These are phyloP conservation scores for Colletotrichum viniferum DNA, from an alignment of 2,329 filamentous ascomycete species.

Conservation along the genomic window DNA sequence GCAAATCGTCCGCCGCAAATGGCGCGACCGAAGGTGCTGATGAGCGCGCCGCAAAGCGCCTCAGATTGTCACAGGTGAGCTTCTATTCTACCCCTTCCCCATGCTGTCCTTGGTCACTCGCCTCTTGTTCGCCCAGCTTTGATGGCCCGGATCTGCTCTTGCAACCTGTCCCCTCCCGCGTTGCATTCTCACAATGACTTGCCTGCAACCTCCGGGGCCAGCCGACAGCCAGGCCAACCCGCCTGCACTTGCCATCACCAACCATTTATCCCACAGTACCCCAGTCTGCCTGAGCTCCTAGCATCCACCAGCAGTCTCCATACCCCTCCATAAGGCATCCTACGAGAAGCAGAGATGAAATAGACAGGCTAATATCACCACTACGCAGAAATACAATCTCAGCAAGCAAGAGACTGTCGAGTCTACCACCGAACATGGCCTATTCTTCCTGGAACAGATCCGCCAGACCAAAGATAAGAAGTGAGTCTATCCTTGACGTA, in stretches of 20 bases:
- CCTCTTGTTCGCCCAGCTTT: neutral
- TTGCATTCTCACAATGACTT: neutral
- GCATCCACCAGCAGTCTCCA: neutral
- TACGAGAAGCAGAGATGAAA: neutral
- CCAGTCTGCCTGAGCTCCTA: neutral
- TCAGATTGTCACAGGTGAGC: slow-evolving; percentile 55
- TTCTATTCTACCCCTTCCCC: slow-evolving; percentile 15
- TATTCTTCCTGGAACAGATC: slow-evolving; percentile 77
- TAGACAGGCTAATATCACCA: neutral
- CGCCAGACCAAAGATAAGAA: slow-evolving; percentile 81
- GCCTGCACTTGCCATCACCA: neutral
- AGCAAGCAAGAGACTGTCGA: slow-evolving; percentile 65
- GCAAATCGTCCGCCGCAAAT: slow-evolving; percentile 53
- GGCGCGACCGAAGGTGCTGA: slow-evolving; percentile 48
- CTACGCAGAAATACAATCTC: slow-evolving; percentile 48
- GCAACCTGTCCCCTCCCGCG: neutral
- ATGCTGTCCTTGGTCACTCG: neutral
- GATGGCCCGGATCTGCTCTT: neutral
- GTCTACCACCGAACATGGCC: slow-evolving; percentile 72
- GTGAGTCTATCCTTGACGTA: slow-evolving; percentile 52
- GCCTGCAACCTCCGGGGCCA: neutral
- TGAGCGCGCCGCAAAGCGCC: slow-evolving; percentile 61
- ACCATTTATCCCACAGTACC: neutral
- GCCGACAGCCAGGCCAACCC: neutral
- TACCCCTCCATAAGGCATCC: neutral